Conservation (phyloP, 371 early-diverging fungal genomes). For the Amoeboaphelidium protococcarum region DNA sequence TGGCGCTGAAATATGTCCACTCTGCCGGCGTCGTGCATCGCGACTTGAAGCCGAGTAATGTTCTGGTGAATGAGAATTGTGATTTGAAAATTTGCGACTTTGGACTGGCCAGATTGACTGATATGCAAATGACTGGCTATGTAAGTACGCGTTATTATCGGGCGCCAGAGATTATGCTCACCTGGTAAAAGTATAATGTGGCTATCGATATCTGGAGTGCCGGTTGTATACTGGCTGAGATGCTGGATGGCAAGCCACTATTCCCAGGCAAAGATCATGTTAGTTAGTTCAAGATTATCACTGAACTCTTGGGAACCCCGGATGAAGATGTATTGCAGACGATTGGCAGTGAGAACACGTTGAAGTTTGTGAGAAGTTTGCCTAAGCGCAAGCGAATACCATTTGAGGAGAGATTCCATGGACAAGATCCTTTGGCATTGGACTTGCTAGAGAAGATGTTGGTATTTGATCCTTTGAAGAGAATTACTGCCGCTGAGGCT, state of each 20-base stretch:
- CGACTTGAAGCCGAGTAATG: constrained; percentile 88
- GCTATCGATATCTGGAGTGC: constrained; percentile 95
- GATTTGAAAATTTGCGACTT: constrained; percentile 84
- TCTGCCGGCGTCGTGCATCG: constrained; percentile 83
- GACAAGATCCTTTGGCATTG: constrained; percentile 32
- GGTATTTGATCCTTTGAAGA: constrained; percentile 67
- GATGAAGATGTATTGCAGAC: constrained; percentile 73
- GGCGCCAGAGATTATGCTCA: constrained; percentile 95
- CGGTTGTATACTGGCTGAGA: constrained; percentile 91
- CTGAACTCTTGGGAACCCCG: constrained; percentile 73
- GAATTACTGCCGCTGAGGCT: constrained; percentile 67
- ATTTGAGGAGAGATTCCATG: constrained; percentile 38
- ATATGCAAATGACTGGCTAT: constrained; percentile 78
- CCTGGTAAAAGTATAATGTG: constrained; percentile 77
- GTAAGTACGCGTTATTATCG: constrained; percentile 95
- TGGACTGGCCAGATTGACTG: constrained; percentile 61
- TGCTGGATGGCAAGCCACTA: constrained; percentile 75
- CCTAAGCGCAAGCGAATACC: constrained; percentile 50
- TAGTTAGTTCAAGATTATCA: constrained; percentile 68
- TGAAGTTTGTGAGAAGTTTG: constrained; percentile 64
- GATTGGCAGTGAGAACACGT: constrained; percentile 74
- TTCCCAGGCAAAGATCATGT: constrained; percentile 38
- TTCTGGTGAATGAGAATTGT: constrained; percentile 81
- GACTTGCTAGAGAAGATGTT: constrained; percentile 71
- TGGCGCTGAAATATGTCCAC: constrained; percentile 37